These are phyloP conservation scores for Moelleriella libera DNA, from an alignment of 2,329 filamentous ascomycete genomes.

Conservation along the genomic window DNA sequence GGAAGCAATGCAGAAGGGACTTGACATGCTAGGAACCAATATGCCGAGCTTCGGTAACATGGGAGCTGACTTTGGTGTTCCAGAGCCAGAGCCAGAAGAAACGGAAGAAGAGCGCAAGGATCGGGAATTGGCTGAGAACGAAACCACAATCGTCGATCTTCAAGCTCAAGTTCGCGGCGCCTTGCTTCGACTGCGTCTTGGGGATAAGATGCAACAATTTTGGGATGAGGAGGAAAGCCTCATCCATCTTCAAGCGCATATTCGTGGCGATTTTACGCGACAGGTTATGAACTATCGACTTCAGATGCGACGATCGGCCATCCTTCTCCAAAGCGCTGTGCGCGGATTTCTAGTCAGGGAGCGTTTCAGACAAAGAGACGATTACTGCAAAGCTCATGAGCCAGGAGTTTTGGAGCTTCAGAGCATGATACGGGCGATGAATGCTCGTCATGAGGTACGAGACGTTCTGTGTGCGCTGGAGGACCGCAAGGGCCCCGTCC, in stretches of 20 bases:
- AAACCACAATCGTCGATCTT: constrained; percentile 58
- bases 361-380: constrained; percentile 45
- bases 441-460: constrained; percentile 44
- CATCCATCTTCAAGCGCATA: constrained; percentile 69
- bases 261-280: constrained; percentile 76
- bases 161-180: constrained; percentile 81
- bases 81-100: constrained; percentile 65
- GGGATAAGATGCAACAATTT: constrained; percentile 70
- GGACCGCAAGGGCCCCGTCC: constrained; percentile 47
- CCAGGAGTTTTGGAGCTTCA: constrained; percentile 66
- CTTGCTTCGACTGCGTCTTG: constrained; percentile 60
- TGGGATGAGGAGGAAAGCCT: constrained; percentile 76
- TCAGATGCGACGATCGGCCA: constrained; percentile 69
- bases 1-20: constrained; percentile 89
- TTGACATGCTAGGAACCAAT: constrained; percentile 85
- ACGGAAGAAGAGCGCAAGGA: constrained; percentile 82
- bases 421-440: constrained; percentile 61
- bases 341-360: constrained; percentile 63
- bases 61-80: constrained; percentile 82
- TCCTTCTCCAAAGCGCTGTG: constrained; percentile 63
- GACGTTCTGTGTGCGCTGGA: constrained; percentile 44
- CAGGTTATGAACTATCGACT: constrained; percentile 73
- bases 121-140: constrained; percentile 66
- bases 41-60: constrained; percentile 99
- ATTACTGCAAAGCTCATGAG: constrained; percentile 57